These are phyloP conservation scores for Salix exigua DNA, from an alignment of 345 rosid genomes.

Conservation along the genomic window DNA sequence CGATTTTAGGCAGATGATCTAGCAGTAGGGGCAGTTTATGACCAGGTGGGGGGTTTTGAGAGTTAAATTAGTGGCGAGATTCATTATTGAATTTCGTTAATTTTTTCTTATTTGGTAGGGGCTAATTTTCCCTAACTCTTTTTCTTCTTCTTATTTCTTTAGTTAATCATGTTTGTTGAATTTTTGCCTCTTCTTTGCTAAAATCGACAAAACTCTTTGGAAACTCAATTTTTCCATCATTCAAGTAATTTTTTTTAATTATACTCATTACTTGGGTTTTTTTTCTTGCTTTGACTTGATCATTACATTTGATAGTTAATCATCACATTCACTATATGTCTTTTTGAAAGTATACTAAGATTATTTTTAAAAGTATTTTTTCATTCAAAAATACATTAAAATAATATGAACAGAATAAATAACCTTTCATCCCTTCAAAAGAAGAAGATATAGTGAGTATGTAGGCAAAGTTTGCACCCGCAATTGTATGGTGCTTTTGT, in stretches of 20 bases:
- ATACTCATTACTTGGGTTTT: neutral
- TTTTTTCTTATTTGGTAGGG: conserved; percentile 12
- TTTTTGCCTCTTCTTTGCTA: neutral
- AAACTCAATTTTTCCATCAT: conserved; percentile 23
- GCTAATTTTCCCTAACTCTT: conserved; percentile 26
- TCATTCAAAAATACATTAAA: no score
- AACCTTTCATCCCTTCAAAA: neutral
- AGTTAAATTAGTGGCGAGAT: conserved; percentile 15
- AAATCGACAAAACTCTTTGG: conserved; percentile 15
- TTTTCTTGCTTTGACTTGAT: neutral
- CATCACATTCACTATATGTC: neutral
- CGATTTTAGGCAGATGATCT: conserved; percentile 70
- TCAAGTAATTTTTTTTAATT: conserved; percentile 2
- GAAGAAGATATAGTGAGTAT: neutral
- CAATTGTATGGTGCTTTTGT: no score
- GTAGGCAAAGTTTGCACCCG: neutral
- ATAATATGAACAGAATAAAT: neutral
- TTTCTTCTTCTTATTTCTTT: conserved; percentile 3
- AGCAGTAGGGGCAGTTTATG: conserved; percentile 19
- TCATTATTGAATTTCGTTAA: conserved; percentile 24
- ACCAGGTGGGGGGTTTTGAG: conserved; percentile 1
- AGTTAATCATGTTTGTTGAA: neutral
- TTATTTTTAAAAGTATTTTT: no score
- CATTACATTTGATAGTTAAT: neutral
- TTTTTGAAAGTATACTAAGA: accelerated